Evolutionary conservation across 306 rosid genomes (phyloP).

Genomic region (Castanopsis chinensis): DNA sequence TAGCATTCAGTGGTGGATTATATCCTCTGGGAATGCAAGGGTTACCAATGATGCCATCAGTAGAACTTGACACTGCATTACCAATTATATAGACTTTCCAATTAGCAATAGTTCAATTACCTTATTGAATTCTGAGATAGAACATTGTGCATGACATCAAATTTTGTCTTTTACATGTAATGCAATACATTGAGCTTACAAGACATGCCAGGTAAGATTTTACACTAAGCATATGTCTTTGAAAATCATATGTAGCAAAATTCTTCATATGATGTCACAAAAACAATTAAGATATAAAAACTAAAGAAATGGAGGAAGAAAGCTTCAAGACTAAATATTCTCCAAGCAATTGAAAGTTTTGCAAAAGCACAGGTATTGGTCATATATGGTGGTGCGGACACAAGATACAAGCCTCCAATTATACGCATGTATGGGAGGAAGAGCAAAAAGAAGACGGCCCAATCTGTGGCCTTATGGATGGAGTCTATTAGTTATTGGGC

Average conservation of each 20-base stretch:
- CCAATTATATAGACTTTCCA: neutral
- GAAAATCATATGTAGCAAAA: too few relatives aligned
- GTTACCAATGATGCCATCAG: conserved; percentile 13
- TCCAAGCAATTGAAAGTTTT: neutral
- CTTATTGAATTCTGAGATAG: conserved; percentile 3
- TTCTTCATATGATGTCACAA: too few relatives aligned
- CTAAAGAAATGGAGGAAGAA: neutral
- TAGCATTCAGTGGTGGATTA: conserved; percentile 27
- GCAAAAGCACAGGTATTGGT: neutral
- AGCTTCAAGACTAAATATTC: neutral
- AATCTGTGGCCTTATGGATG: too few relatives aligned
- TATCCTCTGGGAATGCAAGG: conserved; percentile 59
- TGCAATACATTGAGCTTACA: too few relatives aligned
- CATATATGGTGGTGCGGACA: neutral
- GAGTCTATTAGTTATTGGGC: too few relatives aligned
- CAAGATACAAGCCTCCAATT: too few relatives aligned
- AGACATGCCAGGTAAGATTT: too few relatives aligned
- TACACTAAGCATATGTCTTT: too few relatives aligned
- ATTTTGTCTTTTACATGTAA: neutral
- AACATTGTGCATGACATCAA: neutral
- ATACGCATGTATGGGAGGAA: too few relatives aligned
- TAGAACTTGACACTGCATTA: conserved; percentile 36
- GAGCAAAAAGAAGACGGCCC: too few relatives aligned
- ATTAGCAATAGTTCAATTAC: neutral
- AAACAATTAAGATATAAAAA: neutral